These are phyloP conservation scores for Eucalyptus curtisii DNA, from an alignment of 345 rosid species.

Conservation along the genomic window DNA sequence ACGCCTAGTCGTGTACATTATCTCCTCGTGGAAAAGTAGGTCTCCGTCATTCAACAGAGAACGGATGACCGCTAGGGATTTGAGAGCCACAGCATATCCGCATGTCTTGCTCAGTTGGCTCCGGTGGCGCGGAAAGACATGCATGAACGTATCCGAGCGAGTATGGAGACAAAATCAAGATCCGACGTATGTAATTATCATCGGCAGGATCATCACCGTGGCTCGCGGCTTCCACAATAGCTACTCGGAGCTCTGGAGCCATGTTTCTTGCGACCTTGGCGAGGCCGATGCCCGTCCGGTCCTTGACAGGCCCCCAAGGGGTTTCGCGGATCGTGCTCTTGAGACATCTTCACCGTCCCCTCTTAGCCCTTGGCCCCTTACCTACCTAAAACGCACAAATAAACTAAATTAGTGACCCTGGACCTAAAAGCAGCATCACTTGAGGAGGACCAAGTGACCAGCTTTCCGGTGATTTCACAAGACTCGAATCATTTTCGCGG, in stretches of 20 bases:
- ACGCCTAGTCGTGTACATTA: constrained; percentile 41
- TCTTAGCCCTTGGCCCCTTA: neutral
- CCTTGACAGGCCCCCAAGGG: too few relatives aligned
- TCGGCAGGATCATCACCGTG: too few relatives aligned
- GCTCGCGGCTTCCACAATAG: too few relatives aligned
- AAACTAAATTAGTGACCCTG: neutral
- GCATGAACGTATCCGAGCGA: too few relatives aligned
- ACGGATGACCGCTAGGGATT: constrained; percentile 51
- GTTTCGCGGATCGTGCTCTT: too few relatives aligned
- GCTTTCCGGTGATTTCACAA: too few relatives aligned
- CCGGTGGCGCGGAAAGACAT: fast-evolving
- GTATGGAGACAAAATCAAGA: too few relatives aligned
- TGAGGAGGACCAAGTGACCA: neutral
- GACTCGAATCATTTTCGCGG: neutral
- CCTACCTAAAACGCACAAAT: neutral
- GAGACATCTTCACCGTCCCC: neutral
- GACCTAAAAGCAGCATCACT: neutral
- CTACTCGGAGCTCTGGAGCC: too few relatives aligned
- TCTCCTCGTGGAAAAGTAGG: constrained; percentile 48
- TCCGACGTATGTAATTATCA: too few relatives aligned
- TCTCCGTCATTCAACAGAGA: constrained; percentile 52
- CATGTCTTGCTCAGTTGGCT: constrained; percentile 32
- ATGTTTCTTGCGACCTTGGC: too few relatives aligned
- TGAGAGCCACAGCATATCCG: constrained; percentile 78
- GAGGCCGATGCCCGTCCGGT: too few relatives aligned